These are phyloP conservation scores for Candida manassasensis DNA, from an alignment of 805 yeast species.

Conservation along the genomic window DNA sequence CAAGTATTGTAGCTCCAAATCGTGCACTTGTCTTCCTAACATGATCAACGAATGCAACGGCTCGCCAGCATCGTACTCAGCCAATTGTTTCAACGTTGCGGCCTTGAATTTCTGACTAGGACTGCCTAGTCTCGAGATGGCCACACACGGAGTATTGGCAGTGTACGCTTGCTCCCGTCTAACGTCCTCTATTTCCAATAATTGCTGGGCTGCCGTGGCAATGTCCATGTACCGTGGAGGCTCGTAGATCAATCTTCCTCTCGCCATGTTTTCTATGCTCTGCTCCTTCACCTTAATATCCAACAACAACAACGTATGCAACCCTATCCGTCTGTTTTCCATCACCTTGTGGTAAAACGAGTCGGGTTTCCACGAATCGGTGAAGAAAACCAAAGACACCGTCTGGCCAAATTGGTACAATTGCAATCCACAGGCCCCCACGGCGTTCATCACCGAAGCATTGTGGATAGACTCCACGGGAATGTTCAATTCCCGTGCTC, in stretches of 20 bases:
- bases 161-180: slow-evolving; percentile 78
- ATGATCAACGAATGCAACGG: slow-evolving; percentile 90
- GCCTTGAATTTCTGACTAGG: slow-evolving; percentile 80
- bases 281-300: slow-evolving; percentile 98
- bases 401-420: slow-evolving; percentile 95
- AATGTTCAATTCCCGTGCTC: slow-evolving; percentile 84
- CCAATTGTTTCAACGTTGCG: slow-evolving; percentile 72
- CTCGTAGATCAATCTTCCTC: slow-evolving; percentile 87
- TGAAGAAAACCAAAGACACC: slow-evolving; percentile 92
- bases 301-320: slow-evolving; percentile 81
- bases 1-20: slow-evolving; percentile 82
- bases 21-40: slow-evolving; percentile 92
- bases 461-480: slow-evolving; percentile 82
- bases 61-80: slow-evolving; percentile 85
- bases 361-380: slow-evolving; percentile 95
- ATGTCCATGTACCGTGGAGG: slow-evolving; percentile 97
- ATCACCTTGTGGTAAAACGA: slow-evolving; percentile 83
- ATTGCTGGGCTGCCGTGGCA: slow-evolving; percentile 81
- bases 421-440: slow-evolving; percentile 96
- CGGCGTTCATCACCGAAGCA: slow-evolving; percentile 97
- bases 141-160: slow-evolving; percentile 86
- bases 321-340: slow-evolving; percentile 87
- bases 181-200: slow-evolving; percentile 79
- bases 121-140: slow-evolving; percentile 87
- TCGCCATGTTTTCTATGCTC: slow-evolving; percentile 87